Base-by-base conservation (phyloP, 371 early-diverging fungal species). In the Mortierella sp. region DNA sequence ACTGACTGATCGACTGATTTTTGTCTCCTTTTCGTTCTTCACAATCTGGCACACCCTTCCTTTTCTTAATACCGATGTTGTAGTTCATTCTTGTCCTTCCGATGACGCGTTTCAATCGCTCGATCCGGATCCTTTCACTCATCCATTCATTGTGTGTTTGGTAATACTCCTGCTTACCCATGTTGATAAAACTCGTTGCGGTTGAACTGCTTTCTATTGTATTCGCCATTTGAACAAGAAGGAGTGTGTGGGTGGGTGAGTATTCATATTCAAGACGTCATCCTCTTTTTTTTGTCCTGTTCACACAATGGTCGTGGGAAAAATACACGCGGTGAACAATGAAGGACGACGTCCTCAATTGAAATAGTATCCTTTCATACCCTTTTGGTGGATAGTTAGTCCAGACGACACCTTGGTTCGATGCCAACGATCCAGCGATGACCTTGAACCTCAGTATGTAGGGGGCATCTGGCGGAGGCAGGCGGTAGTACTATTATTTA, bases 371-470 rank as follows among this genome's bases (percentile, higher is more conserved):
- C 16, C 38, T 83, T 84, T 1, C 51, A 51, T 90, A 94, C 92
- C 95, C 96, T 63, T 93, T 83, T 35, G 92, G 85, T 0, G 97
- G 97, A 90, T 96, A 96, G 87, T 97, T 98, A 35, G 96, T 97
- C 80, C 92, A 90, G 35, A 98, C 88, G 24, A 89, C 87, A 3
- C 96, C 91, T 48, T 90, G 89, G 41, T 90, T 90, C 43, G 95
- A 91, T 29, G 95, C 97, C 49, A 92, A 82, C 3, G 96, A 92
- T 48, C 98, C 98, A 24, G 95, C 90, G 65, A 94, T 91, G n/a
- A 98, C 83, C 49, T 94, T 92, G 88, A 97, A 96, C 6, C 97
- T 94, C 70, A 98, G 88, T 44, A 92, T 88, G 72, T 94, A 95
- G 12, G 94, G 91, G 5, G 87, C 87, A 48, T 86, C 82, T 10